These are phyloP conservation scores for Rubroboletus pulcherrimus DNA, from an alignment of 768 basidiomycete genomes.

Conservation along the genomic window DNA sequence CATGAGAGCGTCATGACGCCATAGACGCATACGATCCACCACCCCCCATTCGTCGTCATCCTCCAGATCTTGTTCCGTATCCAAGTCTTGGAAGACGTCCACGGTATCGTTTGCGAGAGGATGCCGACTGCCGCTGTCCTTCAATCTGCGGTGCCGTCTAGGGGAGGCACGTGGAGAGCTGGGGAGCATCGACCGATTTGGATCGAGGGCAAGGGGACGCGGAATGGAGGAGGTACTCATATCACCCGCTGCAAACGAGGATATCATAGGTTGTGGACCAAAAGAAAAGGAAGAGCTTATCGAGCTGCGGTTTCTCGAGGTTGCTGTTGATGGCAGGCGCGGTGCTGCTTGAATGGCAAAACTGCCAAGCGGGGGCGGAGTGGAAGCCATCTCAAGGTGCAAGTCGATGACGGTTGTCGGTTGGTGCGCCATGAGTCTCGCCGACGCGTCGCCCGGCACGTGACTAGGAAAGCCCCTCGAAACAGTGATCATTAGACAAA, in stretches of 20 bases:
- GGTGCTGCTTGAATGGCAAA: constrained; percentile 47
- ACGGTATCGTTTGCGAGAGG: constrained; percentile 74
- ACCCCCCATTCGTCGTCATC: constrained; percentile 76
- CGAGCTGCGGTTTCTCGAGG: constrained; percentile 59
- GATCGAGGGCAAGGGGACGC: constrained; percentile 64
- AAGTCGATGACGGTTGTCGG: neutral
- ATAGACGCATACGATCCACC: constrained; percentile 93
- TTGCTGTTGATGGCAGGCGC: constrained; percentile 50
- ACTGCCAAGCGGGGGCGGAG: constrained; percentile 46
- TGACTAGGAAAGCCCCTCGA: constrained; percentile 4
- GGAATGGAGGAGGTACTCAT: constrained; percentile 54
- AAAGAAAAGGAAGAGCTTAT: constrained; percentile 82
- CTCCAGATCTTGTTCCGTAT: constrained; percentile 55
- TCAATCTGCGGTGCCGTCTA: constrained; percentile 50
- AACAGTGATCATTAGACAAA: neutral
- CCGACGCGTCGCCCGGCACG: constrained; percentile 17
- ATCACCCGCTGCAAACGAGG: constrained; percentile 66
- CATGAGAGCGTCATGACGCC: constrained; percentile 97
- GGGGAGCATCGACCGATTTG: constrained; percentile 73
- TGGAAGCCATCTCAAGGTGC: constrained; percentile 32
- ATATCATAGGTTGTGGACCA: constrained; percentile 71
- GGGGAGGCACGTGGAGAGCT: constrained; percentile 73
- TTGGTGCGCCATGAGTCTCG: neutral
- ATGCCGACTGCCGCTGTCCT: constrained; percentile 54
- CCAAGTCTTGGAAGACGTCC: constrained; percentile 72